Evolutionary conservation across 1,139 yeast genomes (phyloP).

Genomic region (Yamadazyma conglobata): DNA sequence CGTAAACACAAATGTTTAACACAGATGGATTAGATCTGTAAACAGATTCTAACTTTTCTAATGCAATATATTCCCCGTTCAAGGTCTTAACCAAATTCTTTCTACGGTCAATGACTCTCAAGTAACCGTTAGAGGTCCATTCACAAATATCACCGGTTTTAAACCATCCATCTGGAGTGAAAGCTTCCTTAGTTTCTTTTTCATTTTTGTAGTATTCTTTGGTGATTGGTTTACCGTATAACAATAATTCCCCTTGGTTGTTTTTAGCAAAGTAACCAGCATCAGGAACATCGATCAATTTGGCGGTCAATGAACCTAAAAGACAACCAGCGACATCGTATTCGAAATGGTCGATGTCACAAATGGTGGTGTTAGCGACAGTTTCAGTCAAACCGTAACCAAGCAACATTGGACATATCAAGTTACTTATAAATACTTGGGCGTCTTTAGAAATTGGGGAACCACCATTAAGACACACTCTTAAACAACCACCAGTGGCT

Average conservation of each 20-base stretch:
- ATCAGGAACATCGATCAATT: conserved; percentile 87
- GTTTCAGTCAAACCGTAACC: conserved; percentile 99
- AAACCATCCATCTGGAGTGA: conserved; percentile 90
- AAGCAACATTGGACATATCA: conserved; percentile 83
- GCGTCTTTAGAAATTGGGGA: conserved; percentile 85
- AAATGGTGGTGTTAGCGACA: conserved; percentile 78
- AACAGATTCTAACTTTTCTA: conserved; percentile 83
- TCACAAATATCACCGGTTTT: conserved; percentile 96
- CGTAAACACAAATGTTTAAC: conserved; percentile 84
- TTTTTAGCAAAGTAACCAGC: conserved; percentile 90
- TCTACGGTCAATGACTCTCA: conserved; percentile 87
- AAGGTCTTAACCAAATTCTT: conserved; percentile 94
- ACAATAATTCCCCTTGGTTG: conserved; percentile 88
- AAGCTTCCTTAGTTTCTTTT: conserved; percentile 74
- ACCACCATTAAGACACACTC: conserved; percentile 83
- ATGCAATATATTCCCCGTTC: conserved; percentile 97
- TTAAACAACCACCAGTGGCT: conserved; percentile 92
- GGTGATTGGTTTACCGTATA: conserved; percentile 71
- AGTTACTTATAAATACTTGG: conserved; percentile 74
- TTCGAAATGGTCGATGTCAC: conserved; percentile 63
- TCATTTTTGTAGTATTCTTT: conserved; percentile 80
- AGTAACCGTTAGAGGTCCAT: conserved; percentile 78
- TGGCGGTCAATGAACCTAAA: conserved; percentile 79
- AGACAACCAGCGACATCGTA: conserved; percentile 79
- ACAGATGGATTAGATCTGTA: conserved; percentile 84